Base-by-base conservation (phyloP, 371 early-diverging fungal species). In the Rhizopus arrhizus region DNA sequence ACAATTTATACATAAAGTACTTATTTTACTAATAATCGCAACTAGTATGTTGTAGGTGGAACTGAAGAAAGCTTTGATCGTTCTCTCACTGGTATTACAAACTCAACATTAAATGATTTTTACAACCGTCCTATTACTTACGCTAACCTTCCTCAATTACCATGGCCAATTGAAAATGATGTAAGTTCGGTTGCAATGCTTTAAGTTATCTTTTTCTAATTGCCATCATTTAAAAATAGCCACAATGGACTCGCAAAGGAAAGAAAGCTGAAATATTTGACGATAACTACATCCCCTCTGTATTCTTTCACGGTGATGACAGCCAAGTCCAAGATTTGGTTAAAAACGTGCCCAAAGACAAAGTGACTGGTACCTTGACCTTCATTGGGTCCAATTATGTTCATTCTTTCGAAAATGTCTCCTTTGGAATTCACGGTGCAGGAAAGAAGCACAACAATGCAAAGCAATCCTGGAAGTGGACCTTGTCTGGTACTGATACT, bases 391-490 rank as follows among this genome's bases (percentile, higher is more conserved):
- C 82, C 41, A 69, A 81, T 35, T 70, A 71, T 43, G 72, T 74
- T 32, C 66, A 73, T 40, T 59, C 73, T 11, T 78, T 77, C 60
- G 56, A 63, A 29, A 73, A 72, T 47, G 69, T 61, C 29, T 36
- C 29, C 13, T 84, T 84, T 43, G 79, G 74, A 53, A 56, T 84
- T 43, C 84, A 84, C 55, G 76, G 79, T 58, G 75, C 84, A 7
- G 84, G 84, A 40, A 80, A 80, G 59, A 76, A 73, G 64, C 72
- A 77, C 32, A 81, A 84, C 73, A 81, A 81, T 46, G 80, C 80
- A 68, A 84, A 84, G 64, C 84, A 84, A 65, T 77, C 77, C 43
- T 84, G 84, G 84, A 74, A 75, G 57, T 77, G 77, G 77, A 49
- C 46, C 1, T 65, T 81, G 33, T 54, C 64, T 6, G 49, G 53